Evolutionary conservation across 2,329 filamentous ascomycete species (phyloP).

Genomic region (Epichloe sylvatica): DNA sequence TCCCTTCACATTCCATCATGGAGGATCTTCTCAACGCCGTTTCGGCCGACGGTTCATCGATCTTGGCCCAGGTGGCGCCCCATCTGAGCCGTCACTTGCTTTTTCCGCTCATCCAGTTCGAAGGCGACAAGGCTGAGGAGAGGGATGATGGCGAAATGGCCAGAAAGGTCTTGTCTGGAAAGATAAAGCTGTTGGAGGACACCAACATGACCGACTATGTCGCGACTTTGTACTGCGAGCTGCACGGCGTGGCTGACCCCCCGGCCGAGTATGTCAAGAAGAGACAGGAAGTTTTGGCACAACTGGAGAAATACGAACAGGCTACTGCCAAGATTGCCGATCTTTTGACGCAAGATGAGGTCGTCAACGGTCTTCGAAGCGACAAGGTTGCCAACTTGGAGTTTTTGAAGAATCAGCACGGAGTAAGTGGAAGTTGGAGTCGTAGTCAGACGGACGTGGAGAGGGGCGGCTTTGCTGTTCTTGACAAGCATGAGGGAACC

Average conservation of each 20-base stretch:
- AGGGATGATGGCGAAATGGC: conserved; percentile 44
- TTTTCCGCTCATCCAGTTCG: conserved; percentile 91
- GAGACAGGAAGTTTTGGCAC: conserved; percentile 73
- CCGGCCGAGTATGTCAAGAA: conserved; percentile 80
- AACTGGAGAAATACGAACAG: conserved; percentile 71
- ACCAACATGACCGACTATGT: conserved; percentile 99
- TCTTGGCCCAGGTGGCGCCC: conserved; percentile 78
- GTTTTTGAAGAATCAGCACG: conserved; percentile 92
- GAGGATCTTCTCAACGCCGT: conserved; percentile 37
- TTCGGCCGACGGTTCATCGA: conserved; percentile 54
- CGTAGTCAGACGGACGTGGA: conserved; percentile 2
- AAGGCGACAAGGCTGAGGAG: conserved; percentile 68
- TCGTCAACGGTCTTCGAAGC: conserved; percentile 78
- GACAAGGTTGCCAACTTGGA: conserved; percentile 99
- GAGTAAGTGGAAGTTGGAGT: conserved; percentile 44
- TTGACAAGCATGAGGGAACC: no score
- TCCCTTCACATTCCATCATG: conserved; percentile 14
- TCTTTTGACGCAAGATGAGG: conserved; percentile 74
- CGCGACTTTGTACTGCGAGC: conserved; percentile 76
- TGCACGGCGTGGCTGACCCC: conserved; percentile 68
- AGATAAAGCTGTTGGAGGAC: conserved; percentile 86
- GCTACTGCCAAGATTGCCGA: conserved; percentile 81
- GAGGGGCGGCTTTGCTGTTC: background rate
- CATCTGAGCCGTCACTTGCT: conserved; percentile 93
- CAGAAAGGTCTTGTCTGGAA: conserved; percentile 65